A percentile compares a stretch with the other conserved stretches of the same genome.
Evolutionary conservation across 2,329 filamentous ascomycete species (phyloP).

Genomic region (Microsporum audouinii): DNA sequence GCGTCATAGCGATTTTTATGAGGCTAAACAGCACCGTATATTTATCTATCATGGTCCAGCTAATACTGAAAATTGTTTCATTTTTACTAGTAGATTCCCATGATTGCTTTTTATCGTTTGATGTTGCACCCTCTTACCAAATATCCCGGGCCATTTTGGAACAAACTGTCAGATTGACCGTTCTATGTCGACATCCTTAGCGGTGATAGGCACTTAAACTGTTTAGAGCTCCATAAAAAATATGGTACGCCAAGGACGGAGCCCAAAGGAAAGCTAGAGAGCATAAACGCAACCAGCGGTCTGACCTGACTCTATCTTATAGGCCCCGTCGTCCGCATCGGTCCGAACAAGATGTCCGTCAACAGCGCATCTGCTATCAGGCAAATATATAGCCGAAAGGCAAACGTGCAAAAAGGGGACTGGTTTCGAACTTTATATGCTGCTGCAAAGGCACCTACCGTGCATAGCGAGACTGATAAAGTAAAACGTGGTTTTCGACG

Average conservation of each 20-base stretch:
- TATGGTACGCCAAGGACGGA: slow-evolving; percentile 24
- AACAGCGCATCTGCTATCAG: slow-evolving; percentile 59
- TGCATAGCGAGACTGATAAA: slow-evolving; percentile 14
- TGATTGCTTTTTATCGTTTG: slow-evolving; percentile 10
- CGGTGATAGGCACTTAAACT: slow-evolving; percentile 12
- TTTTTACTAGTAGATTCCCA: not conserved
- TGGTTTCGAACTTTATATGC: slow-evolving; percentile 31
- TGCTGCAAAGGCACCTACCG: slow-evolving; percentile 11
- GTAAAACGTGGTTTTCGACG: slow-evolving; percentile 16
- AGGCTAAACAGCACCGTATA: not conserved
- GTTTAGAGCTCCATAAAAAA: slow-evolving; percentile 12
- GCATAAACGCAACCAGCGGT: not conserved
- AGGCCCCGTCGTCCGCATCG: slow-evolving; percentile 56
- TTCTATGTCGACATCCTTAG: slow-evolving; percentile 5
- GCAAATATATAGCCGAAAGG: slow-evolving; percentile 36
- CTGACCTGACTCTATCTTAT: not conserved
- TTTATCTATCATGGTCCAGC: not conserved
- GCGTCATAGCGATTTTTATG: not conserved
- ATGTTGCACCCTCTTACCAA: slow-evolving; percentile 14
- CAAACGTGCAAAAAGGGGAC: slow-evolving; percentile 20
- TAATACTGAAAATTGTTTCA: not conserved
- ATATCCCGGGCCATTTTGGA: slow-evolving; percentile 14
- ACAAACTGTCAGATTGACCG: slow-evolving; percentile 10
- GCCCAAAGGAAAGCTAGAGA: not conserved
- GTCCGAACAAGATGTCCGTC: slow-evolving; percentile 65